phyloP scores from a whole-genome alignment of 2,329 filamentous ascomycete genomes.

The Fusarium sp. region DNA sequence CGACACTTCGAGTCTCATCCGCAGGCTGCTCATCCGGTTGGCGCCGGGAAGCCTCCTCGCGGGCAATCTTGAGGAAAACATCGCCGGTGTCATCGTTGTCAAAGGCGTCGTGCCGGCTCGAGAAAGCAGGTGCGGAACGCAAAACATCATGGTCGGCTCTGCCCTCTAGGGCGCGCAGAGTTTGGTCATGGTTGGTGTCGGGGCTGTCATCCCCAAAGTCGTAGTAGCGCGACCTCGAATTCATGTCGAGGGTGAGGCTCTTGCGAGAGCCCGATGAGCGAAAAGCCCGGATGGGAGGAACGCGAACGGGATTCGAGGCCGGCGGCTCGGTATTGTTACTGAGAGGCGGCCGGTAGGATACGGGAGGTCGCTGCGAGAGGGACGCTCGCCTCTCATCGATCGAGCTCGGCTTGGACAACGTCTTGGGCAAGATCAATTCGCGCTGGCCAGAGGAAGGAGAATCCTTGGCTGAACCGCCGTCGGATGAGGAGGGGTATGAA shows the following conservation, averaged over 20 bases:
- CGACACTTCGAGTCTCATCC: slow-evolving; percentile 51
- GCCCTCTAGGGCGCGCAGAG: slow-evolving; percentile 63
- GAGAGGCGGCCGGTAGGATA: slow-evolving; percentile 60
- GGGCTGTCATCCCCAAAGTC: slow-evolving; percentile 56
- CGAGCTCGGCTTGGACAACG: slow-evolving; percentile 50
- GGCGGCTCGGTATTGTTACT: slow-evolving; percentile 46
- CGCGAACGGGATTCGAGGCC: slow-evolving; percentile 50
- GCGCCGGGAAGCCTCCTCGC: slow-evolving; percentile 60
- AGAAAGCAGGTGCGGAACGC: slow-evolving; percentile 55
- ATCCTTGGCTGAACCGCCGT: slow-evolving; percentile 33
- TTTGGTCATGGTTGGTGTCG: slow-evolving; percentile 60
- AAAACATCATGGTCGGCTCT: slow-evolving; percentile 40
- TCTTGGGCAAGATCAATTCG: slow-evolving; percentile 59
- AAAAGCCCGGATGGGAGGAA: slow-evolving; percentile 67
- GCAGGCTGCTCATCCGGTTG: slow-evolving; percentile 47
- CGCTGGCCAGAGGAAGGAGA: slow-evolving; percentile 53
- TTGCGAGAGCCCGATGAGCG: slow-evolving; percentile 67
- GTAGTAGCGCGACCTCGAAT: slow-evolving; percentile 55
- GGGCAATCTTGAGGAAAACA: slow-evolving; percentile 68
- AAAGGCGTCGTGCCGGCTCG: slow-evolving; percentile 47
- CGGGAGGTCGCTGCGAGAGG: slow-evolving; percentile 56
- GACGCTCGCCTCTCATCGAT: slow-evolving; percentile 60
- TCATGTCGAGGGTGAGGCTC: slow-evolving; percentile 65
- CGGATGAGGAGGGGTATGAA: slow-evolving; percentile 32
- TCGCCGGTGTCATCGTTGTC: slow-evolving; percentile 66